These are phyloP conservation scores for Nemophila menziesii DNA, from an alignment of 257 asterid genomes.

Conservation along the genomic window DNA sequence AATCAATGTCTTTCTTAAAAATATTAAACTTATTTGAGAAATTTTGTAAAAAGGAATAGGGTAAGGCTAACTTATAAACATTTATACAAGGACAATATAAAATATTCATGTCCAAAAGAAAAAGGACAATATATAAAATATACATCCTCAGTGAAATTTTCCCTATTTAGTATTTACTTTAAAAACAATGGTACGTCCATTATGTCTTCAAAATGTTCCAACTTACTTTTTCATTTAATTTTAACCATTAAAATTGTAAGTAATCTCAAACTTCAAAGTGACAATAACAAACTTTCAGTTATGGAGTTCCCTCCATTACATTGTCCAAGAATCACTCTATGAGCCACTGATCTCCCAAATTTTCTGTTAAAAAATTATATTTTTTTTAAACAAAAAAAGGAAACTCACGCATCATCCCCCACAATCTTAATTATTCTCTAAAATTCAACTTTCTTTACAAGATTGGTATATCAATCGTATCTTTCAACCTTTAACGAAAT, in stretches of 20 bases:
- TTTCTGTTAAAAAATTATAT: neutral
- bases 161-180: neutral
- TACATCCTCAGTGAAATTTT: too few species aligned
- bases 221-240: constrained; percentile 9
- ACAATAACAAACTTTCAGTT: constrained; percentile 1
- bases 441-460: neutral
- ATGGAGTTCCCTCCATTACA: neutral
- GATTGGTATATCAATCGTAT: too few species aligned
- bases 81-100: too few species aligned
- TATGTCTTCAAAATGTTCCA: neutral
- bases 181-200: neutral
- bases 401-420: neutral
- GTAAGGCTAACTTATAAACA: too few species aligned
- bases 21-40: too few species aligned
- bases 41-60: too few species aligned
- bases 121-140: too few species aligned
- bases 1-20: too few species aligned
- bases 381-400: too few species aligned
- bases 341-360: neutral
- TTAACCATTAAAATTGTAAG: constrained; percentile 11
- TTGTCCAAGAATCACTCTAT: neutral
- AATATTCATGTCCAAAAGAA: too few species aligned
- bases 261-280: neutral
- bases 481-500: too few species aligned
- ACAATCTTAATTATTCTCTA: too few species aligned